Conservation (phyloP, 1,284 basidiomycete genomes). For the Papiliotrema nemorosa region DNA sequence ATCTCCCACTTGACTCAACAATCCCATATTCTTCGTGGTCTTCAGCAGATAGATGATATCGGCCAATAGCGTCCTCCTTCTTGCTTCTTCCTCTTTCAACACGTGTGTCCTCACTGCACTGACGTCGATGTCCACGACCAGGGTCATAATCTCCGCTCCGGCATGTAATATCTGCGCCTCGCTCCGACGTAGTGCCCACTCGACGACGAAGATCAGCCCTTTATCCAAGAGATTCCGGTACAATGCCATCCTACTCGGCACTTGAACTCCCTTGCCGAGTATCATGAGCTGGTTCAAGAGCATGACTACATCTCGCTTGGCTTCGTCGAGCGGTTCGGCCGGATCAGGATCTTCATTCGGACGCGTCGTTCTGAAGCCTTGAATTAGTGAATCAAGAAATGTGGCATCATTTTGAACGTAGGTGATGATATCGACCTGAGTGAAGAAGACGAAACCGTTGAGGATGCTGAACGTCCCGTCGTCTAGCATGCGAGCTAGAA, state of each 20-base stretch:
- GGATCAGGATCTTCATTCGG: slow-evolving; percentile 3
- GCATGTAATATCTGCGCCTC: slow-evolving; percentile 65
- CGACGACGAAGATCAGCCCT: slow-evolving; percentile 82
- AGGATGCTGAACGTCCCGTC: slow-evolving; percentile 96
- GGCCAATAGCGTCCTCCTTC: slow-evolving; percentile 61
- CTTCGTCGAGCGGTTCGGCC: slow-evolving; percentile 47
- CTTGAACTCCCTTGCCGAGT: slow-evolving; percentile 95
- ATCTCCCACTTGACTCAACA: slow-evolving; percentile 88
- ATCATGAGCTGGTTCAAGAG: slow-evolving; percentile 89
- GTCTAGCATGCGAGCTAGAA: slow-evolving; percentile 88
- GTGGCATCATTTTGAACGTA: slow-evolving; percentile 75
- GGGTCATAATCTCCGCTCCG: slow-evolving; percentile 80
- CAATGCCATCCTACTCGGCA: slow-evolving; percentile 78
- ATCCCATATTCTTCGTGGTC: slow-evolving; percentile 73
- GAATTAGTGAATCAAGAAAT: slow-evolving; percentile 75
- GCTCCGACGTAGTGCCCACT: slow-evolving; percentile 70
- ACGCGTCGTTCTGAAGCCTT: slow-evolving; percentile 65
- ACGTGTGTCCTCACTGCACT: slow-evolving; percentile 80
- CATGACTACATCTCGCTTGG: slow-evolving; percentile 63
- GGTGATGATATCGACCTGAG: slow-evolving; percentile 95
- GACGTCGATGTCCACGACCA: slow-evolving; percentile 87
- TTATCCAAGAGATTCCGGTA: slow-evolving; percentile 86
- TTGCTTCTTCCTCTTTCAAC: slow-evolving; percentile 68
- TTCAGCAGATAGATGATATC: slow-evolving; percentile 74
- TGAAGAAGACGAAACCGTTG: slow-evolving; percentile 96